phyloP scores from a whole-genome alignment of 208 protist species.

The Wallacemonas sp. region DNA sequence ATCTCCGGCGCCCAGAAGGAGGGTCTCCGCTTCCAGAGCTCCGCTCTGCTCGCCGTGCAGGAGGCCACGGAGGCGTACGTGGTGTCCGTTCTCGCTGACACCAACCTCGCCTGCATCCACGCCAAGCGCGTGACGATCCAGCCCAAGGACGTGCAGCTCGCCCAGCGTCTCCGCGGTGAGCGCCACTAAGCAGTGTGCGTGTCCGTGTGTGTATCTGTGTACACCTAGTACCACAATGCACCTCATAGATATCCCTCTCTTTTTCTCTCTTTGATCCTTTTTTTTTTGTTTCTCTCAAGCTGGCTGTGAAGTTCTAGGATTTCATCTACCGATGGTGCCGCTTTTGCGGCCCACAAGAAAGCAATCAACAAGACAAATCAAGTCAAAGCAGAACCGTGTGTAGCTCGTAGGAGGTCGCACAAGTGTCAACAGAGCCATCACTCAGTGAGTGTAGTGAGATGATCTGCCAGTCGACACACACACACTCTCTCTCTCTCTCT shows the following conservation, averaged over 20 bases:
- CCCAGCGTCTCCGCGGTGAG: constrained; percentile 59
- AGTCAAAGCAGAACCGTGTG: no score
- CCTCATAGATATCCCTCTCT: constrained; percentile 6
- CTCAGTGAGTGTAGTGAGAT: no score
- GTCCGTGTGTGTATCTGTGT: background rate
- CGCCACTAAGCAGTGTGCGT: constrained; percentile 38
- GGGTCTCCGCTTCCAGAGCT: constrained; percentile 87
- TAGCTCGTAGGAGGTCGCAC: no score
- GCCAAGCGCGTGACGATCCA: constrained; percentile 86
- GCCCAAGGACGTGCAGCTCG: constrained; percentile 76
- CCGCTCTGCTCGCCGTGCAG: constrained; percentile 84
- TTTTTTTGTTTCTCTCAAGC: constrained; percentile 19
- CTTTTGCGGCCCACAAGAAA: background rate
- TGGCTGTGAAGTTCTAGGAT: constrained; percentile 10
- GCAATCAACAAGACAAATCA: background rate
- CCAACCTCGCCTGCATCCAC: constrained; percentile 89
- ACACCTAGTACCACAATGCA: constrained; percentile 10
- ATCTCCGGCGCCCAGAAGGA: constrained; percentile 68
- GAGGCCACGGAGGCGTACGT: constrained; percentile 93
- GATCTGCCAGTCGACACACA: no score
- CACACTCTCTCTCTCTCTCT: no score
- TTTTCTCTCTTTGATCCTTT: background rate
- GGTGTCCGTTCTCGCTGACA: constrained; percentile 91
- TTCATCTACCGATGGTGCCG: background rate
- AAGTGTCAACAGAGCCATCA: no score